Evolutionary conservation across 192 early-diverging fungal genomes (phyloP), one percentile per base, ranked within the genome.

Genomic region (Globomyces pollinis-pini): DNA sequence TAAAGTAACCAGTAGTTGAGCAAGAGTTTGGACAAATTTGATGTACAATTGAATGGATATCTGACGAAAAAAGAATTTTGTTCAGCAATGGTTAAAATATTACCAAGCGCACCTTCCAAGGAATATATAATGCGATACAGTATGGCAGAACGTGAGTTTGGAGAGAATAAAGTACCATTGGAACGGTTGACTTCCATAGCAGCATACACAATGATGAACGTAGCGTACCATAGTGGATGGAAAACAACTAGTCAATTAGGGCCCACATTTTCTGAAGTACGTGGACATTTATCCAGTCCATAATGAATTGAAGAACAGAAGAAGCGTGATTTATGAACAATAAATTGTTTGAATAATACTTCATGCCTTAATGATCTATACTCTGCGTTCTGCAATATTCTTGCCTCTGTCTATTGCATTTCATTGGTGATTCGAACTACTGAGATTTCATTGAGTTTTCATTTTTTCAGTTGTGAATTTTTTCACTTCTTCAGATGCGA

Each of bases 121-220:
- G 43, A 57, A 26, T 29, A 62, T 28, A 73, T 59, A 0, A 29
- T 64, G 4, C 54, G 68, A 30, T 77, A 70, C 62, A 13, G 26
- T 11, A 51, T 77, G n/a, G 62, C 70, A 39, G 64, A 62, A 21
- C 38, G 38, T 8, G 64, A 77, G 38, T 23, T 15, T 20, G 52
- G 43, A 1, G 43, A 59, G 13, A 64, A 68, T 53, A 21, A 30
- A 1, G 69, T 71, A 1, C 47, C 68, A 18, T 31, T 77, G 1
- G 55, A 65, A 4, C 57, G 70, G 2, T 63, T 77, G 1, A 67
- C 67, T 23, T 50, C 61, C 28, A 59, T 70, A 11, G 62, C 58
- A 1, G 29, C 70, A 9, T 72, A 73, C 38, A 63, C 67, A n/a
- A 28, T 57, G 4, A 18, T 20, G n/a, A n/a, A 3, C 20, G 24